A percentile compares a stretch with the other conserved stretches of the same genome.
Evolutionary conservation across 2,329 filamentous ascomycete species (phyloP).

Genomic region (Sclerotiophoma versabilis): DNA sequence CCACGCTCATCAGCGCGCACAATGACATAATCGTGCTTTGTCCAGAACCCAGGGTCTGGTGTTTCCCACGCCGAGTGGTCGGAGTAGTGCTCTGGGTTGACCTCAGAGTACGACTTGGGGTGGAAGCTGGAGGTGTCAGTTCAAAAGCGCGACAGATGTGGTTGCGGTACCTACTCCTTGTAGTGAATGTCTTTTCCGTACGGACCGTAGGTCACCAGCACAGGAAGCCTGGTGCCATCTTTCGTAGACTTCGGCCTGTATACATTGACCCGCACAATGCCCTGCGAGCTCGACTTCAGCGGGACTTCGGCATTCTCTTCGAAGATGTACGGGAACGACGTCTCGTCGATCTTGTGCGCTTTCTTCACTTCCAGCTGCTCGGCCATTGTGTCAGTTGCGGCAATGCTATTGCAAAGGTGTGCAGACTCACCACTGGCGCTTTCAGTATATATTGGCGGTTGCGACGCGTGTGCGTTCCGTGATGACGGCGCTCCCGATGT

Average conservation of each 20-base stretch:
- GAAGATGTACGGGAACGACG: constrained; percentile 56
- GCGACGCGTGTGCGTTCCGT: constrained; percentile 17
- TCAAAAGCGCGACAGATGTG: not conserved
- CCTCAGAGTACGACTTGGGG: constrained; percentile 55
- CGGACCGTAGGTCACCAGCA: constrained; percentile 74
- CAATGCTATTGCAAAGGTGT: not conserved
- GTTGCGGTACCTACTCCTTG: constrained; percentile 48
- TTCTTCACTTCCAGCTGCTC: constrained; percentile 41
- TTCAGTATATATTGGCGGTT: constrained; percentile 27
- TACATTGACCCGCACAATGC: constrained; percentile 59
- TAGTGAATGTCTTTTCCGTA: constrained; percentile 78
- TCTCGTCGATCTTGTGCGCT: constrained; percentile 42
- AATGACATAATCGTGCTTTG: constrained; percentile 46
- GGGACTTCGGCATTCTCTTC: constrained; percentile 59
- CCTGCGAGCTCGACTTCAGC: constrained; percentile 48
- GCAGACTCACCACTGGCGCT: not conserved
- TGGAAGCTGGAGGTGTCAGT: constrained; percentile 53
- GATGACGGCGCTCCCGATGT: constrained; percentile 24
- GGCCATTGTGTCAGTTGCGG: constrained; percentile 27
- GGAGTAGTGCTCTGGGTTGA: constrained; percentile 44
- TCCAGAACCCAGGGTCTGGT: constrained; percentile 52
- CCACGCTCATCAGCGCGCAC: constrained; percentile 60
- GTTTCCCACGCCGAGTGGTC: constrained; percentile 57
- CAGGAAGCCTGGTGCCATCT: constrained; percentile 57
- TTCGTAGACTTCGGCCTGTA: constrained; percentile 56